A percentile compares a stretch with the other conserved stretches of the same genome.
These are phyloP conservation scores for Colletotrichum sansevieriae DNA, from an alignment of 2,329 filamentous ascomycete species.

Conservation along the genomic window DNA sequence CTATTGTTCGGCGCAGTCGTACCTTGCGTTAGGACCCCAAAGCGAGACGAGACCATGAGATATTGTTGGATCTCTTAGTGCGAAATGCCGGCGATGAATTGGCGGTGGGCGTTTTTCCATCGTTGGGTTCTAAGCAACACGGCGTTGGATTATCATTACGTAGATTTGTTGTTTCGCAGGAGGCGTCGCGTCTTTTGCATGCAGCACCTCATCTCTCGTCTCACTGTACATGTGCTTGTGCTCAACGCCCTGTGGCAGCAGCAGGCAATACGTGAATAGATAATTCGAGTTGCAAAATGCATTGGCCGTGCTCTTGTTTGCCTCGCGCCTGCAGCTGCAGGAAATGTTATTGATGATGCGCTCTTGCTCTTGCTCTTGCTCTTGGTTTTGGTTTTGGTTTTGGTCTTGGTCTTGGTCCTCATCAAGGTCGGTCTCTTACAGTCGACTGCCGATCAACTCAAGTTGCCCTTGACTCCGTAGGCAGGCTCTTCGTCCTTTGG, in stretches of 20 bases:
- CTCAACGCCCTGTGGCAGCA: neutral
- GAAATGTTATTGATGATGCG: constrained; percentile 20
- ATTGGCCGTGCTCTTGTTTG: constrained; percentile 19
- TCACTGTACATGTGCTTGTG: constrained; percentile 27
- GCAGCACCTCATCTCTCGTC: constrained; percentile 31
- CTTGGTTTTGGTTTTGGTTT: neutral
- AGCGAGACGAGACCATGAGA: neutral
- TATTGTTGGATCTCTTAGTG: constrained; percentile 9
- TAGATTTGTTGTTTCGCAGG: constrained; percentile 10
- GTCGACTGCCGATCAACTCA: neutral
- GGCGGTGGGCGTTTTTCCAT: constrained; percentile 14
- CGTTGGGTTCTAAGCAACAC: constrained; percentile 1
- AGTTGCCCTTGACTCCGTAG: neutral
- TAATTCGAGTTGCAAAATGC: constrained; percentile 2
- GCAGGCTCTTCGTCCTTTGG: constrained; percentile 18
- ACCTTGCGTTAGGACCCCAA: constrained; percentile 10
- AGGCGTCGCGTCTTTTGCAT: constrained; percentile 24
- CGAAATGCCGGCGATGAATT: constrained; percentile 3
- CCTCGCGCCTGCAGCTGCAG: constrained; percentile 12
- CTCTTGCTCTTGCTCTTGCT: no score
- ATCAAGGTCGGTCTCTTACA: no score
- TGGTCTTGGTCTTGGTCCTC: neutral
- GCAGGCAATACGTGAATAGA: neutral
- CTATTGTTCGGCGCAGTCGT: neutral
- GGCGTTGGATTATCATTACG: constrained; percentile 25